Conservation (phyloP, 2,329 filamentous ascomycete genomes). For the Lasiodiplodia hormozganensis region DNA sequence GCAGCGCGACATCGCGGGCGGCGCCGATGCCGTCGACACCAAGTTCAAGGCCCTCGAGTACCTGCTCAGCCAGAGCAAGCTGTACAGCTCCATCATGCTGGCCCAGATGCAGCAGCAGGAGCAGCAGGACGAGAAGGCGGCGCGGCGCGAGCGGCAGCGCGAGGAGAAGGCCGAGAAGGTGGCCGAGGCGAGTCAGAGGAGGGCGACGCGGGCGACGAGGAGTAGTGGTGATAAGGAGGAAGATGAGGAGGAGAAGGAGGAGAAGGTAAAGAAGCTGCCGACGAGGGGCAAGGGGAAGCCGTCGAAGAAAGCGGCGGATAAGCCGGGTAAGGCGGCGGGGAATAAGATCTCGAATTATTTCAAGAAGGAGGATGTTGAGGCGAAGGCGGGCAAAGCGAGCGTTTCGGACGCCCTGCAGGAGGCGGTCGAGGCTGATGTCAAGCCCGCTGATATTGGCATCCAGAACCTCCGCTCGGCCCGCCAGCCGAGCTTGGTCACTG, state of each 20-base stretch:
- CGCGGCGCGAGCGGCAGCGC: constrained; percentile 46
- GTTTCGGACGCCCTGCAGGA: constrained; percentile 66
- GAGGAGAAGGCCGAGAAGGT: constrained; percentile 56
- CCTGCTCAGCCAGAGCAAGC: constrained; percentile 60
- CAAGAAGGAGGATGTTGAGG: constrained; percentile 64
- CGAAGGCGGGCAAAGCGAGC: constrained; percentile 59
- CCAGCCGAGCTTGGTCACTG: constrained; percentile 84
- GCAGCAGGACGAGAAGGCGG: constrained; percentile 54
- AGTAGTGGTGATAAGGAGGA: constrained; percentile 35
- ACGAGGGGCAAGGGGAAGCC: constrained; percentile 40
- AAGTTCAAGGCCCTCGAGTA: constrained; percentile 62
- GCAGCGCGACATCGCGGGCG: constrained; percentile 55
- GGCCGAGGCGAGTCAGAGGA: constrained; percentile 54
- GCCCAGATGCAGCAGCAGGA: constrained; percentile 61
- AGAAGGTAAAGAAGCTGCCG: constrained; percentile 9
- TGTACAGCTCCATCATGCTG: constrained; percentile 60
- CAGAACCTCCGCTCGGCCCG: constrained; percentile 79
- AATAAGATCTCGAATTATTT: constrained; percentile 65
- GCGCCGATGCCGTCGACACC: constrained; percentile 53
- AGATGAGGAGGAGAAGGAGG: constrained; percentile 32
- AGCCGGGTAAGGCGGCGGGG: constrained; percentile 39
- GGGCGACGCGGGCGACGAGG: constrained; percentile 49
- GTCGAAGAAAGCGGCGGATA: constrained; percentile 31
- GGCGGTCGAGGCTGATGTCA: constrained; percentile 63
- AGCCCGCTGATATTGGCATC: constrained; percentile 66